Evolutionary conservation across 345 rosid species (phyloP), one percentile per base, ranked within the genome.

Genomic region (Erucastrum elatum): DNA sequence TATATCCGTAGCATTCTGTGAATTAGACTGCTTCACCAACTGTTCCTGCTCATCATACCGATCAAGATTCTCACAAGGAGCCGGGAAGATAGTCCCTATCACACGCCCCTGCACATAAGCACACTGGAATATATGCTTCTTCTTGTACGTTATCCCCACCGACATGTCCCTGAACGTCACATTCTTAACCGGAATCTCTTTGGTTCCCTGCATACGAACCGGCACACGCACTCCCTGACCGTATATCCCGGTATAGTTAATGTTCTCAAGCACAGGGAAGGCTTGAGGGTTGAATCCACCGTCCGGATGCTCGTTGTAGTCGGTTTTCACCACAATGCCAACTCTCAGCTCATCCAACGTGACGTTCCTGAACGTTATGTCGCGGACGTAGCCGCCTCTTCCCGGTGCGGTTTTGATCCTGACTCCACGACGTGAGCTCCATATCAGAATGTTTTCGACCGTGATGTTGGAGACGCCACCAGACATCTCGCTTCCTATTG

Each of bases 401-500:
- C 98, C 98, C 2, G 93, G 86, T 55, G 98, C 98, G 10, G 98
- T 94, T 85, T 94, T 94, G 77, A 94, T 94, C 80, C 98, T 87
- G 73, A 94, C 94, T 0, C 90, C 98, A 39, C 97, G 98, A 69
- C 98, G 77, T 2, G 98, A 94, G 83, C 86, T 88, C 98, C 98
- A 92, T 0, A 94, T 89, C 8, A 87, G 86, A 80, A 95, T 39
- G 79, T 93, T 95, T 77, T 95, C 94, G 35, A 95, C 86, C 0
- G 91, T 95, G 66, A 95, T 87, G 61, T 93, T 90, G 27, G 93
- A 91, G 64, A 95, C 97, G 25, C 99, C 99, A 56, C 99, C 99
- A 16, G 98, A 95, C 98, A 95, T 95, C 89, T 95, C 99, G 65
- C 99, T 95, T 82, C 98, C 99, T 62, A 93, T 95, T 30, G 98